Conservation (phyloP, 1,139 yeast genomes). For the Zygotorulaspora mrakii region DNA sequence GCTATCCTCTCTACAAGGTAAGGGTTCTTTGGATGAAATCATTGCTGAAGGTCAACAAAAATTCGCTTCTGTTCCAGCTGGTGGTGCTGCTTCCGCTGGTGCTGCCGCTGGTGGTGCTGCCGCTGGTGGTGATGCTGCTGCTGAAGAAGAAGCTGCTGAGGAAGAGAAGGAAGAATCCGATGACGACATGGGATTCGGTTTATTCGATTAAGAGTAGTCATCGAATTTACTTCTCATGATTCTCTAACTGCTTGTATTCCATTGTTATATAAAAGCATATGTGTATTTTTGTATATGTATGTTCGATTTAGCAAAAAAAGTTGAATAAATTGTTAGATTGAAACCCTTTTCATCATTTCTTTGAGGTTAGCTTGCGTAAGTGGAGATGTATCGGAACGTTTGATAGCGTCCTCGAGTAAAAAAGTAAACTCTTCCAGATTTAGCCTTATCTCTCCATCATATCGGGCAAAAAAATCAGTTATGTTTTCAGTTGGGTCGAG, state of each 20-base stretch:
- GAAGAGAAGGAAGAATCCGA: constrained; percentile 57
- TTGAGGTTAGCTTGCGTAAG: constrained; percentile 7
- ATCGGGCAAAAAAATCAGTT: constrained; percentile 18
- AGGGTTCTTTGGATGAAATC: constrained; percentile 77
- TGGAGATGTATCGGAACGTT: constrained; percentile 13
- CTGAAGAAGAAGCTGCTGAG: constrained; percentile 55
- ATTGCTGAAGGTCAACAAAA: constrained; percentile 94
- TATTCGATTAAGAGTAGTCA: constrained; percentile 60
- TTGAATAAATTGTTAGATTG: constrained; percentile 6
- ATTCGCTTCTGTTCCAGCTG: constrained; percentile 96
- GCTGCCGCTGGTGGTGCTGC: constrained; percentile 67
- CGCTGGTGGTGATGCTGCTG: constrained; percentile 71
- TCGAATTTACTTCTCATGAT: background rate
- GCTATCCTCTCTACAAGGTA: constrained; percentile 90
- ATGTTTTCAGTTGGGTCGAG: constrained; percentile 7
- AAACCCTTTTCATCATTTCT: constrained; percentile 5
- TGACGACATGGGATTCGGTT: constrained; percentile 86
- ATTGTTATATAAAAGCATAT: constrained; percentile 6
- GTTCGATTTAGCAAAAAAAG: constrained; percentile 7
- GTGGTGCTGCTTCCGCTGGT: constrained; percentile 86
- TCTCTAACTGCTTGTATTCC: constrained; percentile 2
- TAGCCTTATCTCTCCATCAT: constrained; percentile 12
- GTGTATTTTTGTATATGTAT: too few species aligned
- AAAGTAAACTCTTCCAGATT: constrained; percentile 21
- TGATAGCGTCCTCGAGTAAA: constrained; percentile 20